Evolutionary conservation across 495 filamentous ascomycete species (phyloP), one percentile per base, ranked within the genome.

Genomic region (Rhypophila decipiens): DNA sequence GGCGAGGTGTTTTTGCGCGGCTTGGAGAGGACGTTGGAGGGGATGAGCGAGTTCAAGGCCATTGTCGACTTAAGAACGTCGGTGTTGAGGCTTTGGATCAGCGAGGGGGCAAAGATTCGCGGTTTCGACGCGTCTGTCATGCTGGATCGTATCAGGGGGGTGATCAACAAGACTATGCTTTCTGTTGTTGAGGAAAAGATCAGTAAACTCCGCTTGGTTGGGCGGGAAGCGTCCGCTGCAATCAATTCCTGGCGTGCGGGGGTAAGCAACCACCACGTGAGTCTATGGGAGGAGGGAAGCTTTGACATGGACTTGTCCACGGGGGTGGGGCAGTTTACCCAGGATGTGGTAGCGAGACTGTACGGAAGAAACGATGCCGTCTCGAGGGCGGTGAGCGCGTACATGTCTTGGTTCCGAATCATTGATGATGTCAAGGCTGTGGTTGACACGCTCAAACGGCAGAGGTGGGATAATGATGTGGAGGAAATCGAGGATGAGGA

Each of bases 401-500:
- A 90, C 58, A 71, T 79, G 46, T 66, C 67, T 2, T 97, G 90
- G 88, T 72, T 80, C 20, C 61, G 66, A 8, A 71, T 78, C 2
- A 77, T 95, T 13, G 69, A 82, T 41, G 74, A 76, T 38, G 72
- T 84, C 2, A 73, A 72, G 10, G 65, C 68, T 12, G 72, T 82
- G 11, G 78, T 94, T 23, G 77, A 83, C 22, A 76, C 79, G 18
- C 70, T 96, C 36, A 79, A 73, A 47, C 74, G 77, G 10, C 75
- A 78, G 24, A 78, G 77, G 45, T 95, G 89, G 85, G 81, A 85
- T 19, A 85, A 90, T 47, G 78, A 88, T 24, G 65, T 88, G 12
- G 84, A 93, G 24, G 82, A 84, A 41, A 75, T 81, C 13, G 84
- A 86, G 31, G 87, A 90, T 34, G 83, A 90, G 36, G 78, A 84